Percentiles rank a stretch among this genome's conserved stretches.
phyloP scores from a whole-genome alignment of 2,329 filamentous ascomycete genomes.

The Eutypella sp. region DNA sequence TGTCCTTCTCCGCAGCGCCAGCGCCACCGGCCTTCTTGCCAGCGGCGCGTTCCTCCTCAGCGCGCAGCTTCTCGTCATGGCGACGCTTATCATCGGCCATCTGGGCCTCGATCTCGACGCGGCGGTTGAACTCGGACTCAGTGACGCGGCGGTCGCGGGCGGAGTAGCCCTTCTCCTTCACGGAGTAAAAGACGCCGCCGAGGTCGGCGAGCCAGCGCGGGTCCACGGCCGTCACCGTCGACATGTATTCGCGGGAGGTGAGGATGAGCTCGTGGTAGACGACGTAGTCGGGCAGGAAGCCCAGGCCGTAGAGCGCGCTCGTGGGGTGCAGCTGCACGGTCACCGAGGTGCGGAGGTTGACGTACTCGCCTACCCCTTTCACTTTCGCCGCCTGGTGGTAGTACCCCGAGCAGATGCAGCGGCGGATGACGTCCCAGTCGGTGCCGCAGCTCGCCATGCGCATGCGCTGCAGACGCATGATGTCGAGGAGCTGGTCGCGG shows the following conservation, averaged over 20 bases:
- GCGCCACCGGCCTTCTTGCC: slow-evolving; percentile 37
- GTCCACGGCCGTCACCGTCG: slow-evolving; percentile 91
- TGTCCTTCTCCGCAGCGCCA: no score
- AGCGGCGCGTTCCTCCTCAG: slow-evolving; percentile 41
- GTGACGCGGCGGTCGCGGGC: slow-evolving; percentile 78
- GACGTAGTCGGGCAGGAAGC: slow-evolving; percentile 93
- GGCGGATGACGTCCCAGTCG: slow-evolving; percentile 92
- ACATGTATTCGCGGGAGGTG: slow-evolving; percentile 97
- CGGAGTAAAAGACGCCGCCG: slow-evolving; percentile 92
- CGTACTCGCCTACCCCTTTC: slow-evolving; percentile 94
- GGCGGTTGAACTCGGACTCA: slow-evolving; percentile 86
- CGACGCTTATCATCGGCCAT: slow-evolving; percentile 81
- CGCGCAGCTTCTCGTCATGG: slow-evolving; percentile 52
- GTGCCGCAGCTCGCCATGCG: slow-evolving; percentile 81
- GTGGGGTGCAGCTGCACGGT: slow-evolving; percentile 94
- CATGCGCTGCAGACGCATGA: slow-evolving; percentile 94
- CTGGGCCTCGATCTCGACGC: slow-evolving; percentile 87
- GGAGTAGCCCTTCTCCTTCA: slow-evolving; percentile 97
- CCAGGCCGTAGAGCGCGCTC: slow-evolving; percentile 83
- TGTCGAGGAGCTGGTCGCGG: slow-evolving; percentile 85
- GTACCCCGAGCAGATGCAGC: slow-evolving; percentile 96
- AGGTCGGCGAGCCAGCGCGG: slow-evolving; percentile 96
- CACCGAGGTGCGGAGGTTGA: slow-evolving; percentile 91
- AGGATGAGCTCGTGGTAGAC: slow-evolving; percentile 97
- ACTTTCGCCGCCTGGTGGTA: slow-evolving; percentile 97